These are phyloP conservation scores for Lumnitzera littorea DNA, from an alignment of 345 rosid species.

Conservation along the genomic window DNA sequence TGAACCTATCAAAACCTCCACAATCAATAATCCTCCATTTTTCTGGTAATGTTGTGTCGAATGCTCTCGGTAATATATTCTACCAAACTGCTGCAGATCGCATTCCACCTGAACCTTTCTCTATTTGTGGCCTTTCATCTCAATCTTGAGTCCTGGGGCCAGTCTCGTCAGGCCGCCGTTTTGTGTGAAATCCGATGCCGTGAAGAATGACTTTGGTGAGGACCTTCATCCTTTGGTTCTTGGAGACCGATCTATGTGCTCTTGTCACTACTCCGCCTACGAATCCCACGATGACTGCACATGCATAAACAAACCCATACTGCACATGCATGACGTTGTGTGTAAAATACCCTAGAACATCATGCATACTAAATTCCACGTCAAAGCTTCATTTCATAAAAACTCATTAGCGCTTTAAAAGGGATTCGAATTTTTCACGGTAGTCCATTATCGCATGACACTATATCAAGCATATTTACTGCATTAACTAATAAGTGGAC, in stretches of 20 bases:
- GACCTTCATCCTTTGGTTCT: conserved; percentile 53
- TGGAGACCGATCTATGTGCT: conserved; percentile 53
- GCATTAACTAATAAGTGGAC: no score
- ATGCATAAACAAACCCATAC: no score
- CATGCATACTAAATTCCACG: no score
- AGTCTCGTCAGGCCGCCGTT: conserved; percentile 58
- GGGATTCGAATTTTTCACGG: no score
- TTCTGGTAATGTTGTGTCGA: conserved; percentile 26
- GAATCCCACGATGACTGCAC: no score
- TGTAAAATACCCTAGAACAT: no score
- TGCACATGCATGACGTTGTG: no score
- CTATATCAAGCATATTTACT: no score
- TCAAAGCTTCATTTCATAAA: no score
- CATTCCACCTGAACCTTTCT: conserved; percentile 24
- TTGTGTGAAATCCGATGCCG: conserved; percentile 69
- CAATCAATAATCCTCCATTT: conserved; percentile 31
- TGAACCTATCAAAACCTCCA: conserved; percentile 28
- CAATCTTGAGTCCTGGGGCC: conserved; percentile 76
- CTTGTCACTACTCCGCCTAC: conserved; percentile 8
- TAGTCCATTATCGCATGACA: no score
- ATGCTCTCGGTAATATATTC: conserved; percentile 30
- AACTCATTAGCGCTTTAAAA: no score
- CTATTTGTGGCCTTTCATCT: conserved; percentile 28
- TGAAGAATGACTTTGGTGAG: conserved; percentile 51
- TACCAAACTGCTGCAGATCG: conserved; percentile 35